A percentile compares a stretch with the other conserved stretches of the same genome.
These are phyloP conservation scores for Aspergillus udagawae DNA, from an alignment of 2,329 filamentous ascomycete genomes.

Conservation along the genomic window DNA sequence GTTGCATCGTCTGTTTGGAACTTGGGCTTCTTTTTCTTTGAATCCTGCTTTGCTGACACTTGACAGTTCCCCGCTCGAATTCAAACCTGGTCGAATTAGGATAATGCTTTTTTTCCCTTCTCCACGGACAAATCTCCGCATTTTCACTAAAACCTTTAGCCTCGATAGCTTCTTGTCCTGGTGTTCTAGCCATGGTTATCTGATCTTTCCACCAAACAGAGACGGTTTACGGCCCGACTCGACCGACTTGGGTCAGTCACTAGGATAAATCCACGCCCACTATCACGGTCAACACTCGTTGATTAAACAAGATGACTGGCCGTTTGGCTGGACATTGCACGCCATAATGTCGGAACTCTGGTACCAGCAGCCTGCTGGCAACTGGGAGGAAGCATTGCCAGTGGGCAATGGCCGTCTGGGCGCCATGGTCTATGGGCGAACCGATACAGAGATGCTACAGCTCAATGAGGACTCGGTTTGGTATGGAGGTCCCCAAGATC, in stretches of 20 bases:
- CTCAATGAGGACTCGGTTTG: constrained; percentile 49
- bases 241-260: background rate
- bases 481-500: constrained; percentile 45
- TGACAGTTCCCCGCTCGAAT: background rate
- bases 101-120: background rate
- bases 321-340: background rate
- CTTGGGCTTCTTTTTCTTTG: too few species aligned
- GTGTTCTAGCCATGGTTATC: too few species aligned
- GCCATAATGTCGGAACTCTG: constrained; percentile 24
- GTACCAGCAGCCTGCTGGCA: constrained; percentile 23
- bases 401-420: constrained; percentile 49
- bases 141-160: too few species aligned
- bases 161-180: too few species aligned
- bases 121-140: too few species aligned
- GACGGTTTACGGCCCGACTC: background rate
- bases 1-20: background rate
- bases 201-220: too few species aligned
- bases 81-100: background rate
- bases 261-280: background rate
- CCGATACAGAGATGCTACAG: constrained; percentile 41
- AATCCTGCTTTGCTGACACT: background rate
- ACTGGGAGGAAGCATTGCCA: constrained; percentile 43
- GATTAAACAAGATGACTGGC: background rate
- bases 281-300: background rate
- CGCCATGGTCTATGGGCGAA: constrained; percentile 46